Percentiles rank a stretch among this genome's conserved stretches.
phyloP scores from a whole-genome alignment of 164 flowering plant species.

The Annona cherimola region DNA sequence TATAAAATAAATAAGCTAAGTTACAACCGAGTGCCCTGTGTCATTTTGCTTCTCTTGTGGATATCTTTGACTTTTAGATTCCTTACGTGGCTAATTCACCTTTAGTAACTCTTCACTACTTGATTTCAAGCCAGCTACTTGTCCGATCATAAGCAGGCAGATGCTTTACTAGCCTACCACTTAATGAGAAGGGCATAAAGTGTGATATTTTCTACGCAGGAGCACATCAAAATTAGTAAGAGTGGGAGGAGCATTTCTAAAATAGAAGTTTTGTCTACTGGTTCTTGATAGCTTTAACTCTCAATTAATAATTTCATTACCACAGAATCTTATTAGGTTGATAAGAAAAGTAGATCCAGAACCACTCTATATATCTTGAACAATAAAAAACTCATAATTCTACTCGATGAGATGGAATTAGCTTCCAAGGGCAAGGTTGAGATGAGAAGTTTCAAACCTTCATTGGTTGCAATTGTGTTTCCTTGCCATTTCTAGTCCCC shows the following conservation, averaged over 20 bases:
- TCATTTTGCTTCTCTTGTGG: no score
- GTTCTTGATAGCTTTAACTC: neutral
- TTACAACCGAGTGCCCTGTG: no score
- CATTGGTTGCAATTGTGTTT: neutral
- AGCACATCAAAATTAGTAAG: no score
- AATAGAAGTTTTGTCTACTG: neutral
- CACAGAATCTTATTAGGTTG: conserved; percentile 37
- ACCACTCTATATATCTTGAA: conserved; percentile 46
- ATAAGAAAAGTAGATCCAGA: conserved; percentile 57
- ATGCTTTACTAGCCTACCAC: no score
- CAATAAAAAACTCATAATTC: neutral
- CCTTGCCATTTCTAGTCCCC: neutral
- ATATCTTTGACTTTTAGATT: no score
- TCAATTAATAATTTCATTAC: conserved; percentile 3
- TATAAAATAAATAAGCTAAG: no score
- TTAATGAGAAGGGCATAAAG: no score
- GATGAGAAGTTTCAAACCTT: neutral
- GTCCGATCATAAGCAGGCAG: no score
- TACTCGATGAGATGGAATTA: neutral
- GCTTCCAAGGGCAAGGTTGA: neutral
- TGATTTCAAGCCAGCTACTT: no score
- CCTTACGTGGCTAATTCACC: no score
- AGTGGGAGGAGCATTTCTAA: neutral
- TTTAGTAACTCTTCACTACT: no score
- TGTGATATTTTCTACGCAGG: no score